Conservation (phyloP, 257 asterid species). For the Nicotiana noctiflora region DNA sequence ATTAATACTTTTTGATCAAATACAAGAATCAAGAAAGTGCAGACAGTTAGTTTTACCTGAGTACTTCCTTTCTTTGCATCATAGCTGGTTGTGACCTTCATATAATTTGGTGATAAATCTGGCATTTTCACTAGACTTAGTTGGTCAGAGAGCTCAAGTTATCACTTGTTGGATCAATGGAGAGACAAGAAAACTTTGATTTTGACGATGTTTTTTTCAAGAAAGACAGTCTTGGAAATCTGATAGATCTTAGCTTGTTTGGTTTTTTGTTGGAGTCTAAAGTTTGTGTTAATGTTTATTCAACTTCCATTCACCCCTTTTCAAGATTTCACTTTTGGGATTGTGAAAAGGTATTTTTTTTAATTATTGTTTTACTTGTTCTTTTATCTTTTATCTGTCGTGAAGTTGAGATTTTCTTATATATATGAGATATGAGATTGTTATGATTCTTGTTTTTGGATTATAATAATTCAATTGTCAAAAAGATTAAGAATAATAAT, state of each 20-base stretch:
- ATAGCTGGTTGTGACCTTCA: constrained; percentile 30
- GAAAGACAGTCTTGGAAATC: constrained; percentile 6
- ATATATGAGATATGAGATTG: not conserved
- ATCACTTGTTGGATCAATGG: constrained; percentile 13
- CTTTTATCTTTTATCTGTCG: not conserved
- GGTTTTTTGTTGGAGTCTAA: constrained; percentile 3
- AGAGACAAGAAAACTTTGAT: constrained; percentile 17
- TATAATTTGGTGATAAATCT: constrained; percentile 51
- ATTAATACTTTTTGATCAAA: not conserved
- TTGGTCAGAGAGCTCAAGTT: constrained; percentile 12
- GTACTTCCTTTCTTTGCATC: constrained; percentile 37
- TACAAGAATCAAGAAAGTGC: not conserved
- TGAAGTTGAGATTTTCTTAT: not conserved
- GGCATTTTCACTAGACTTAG: constrained; percentile 28
- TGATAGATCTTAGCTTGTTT: constrained; percentile 4
- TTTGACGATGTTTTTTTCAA: constrained; percentile 15
- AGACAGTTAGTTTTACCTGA: constrained; percentile 30
- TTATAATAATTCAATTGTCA: not conserved
- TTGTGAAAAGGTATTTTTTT: not conserved
- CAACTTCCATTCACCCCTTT: constrained; percentile 26
- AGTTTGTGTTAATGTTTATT: constrained; percentile 9
- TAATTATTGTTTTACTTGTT: not conserved
- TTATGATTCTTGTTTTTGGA: not conserved
- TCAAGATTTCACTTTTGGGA: not conserved
- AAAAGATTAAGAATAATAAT: not conserved